A percentile compares a stretch with the other conserved stretches of the same genome.
Evolutionary conservation across 768 basidiomycete species (phyloP).

Genomic region (Gloeopeniophorella convolvens): DNA sequence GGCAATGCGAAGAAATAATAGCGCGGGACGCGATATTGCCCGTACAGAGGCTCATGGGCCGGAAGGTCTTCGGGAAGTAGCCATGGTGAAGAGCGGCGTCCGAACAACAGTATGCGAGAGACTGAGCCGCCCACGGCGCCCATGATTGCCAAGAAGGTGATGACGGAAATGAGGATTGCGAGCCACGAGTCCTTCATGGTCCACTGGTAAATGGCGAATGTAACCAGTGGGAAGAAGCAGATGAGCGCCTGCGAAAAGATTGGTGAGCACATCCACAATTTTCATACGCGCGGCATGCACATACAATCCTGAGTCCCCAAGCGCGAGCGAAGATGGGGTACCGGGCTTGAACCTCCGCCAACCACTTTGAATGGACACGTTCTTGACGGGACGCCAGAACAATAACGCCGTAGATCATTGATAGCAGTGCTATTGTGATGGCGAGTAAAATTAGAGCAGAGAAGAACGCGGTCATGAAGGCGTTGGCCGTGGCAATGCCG

Average conservation of each 20-base stretch:
- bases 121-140: constrained; percentile 43
- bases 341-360: constrained; percentile 23
- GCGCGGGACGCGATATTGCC: constrained; percentile 57
- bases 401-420: constrained; percentile 43
- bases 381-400: constrained; percentile 7
- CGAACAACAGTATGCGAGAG: constrained; percentile 43
- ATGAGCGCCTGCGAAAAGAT: constrained; percentile 46
- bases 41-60: constrained; percentile 53
- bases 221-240: constrained; percentile 57
- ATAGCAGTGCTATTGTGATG: constrained; percentile 46
- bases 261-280: background rate
- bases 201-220: constrained; percentile 89
- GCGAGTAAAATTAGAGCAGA: constrained; percentile 61
- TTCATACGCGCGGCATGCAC: constrained; percentile 23
- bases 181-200: constrained; percentile 86
- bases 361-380: constrained; percentile 20
- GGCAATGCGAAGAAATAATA: constrained; percentile 62
- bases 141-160: constrained; percentile 51
- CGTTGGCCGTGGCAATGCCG: constrained; percentile 78
- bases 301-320: constrained; percentile 65
- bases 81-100: constrained; percentile 34
- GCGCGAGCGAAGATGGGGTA: constrained; percentile 46
- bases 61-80: constrained; percentile 36
- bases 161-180: constrained; percentile 68
- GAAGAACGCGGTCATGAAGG: constrained; percentile 86